Evolutionary conservation across 805 yeast species (phyloP).

Genomic region (Wickerhamiella galacta): DNA sequence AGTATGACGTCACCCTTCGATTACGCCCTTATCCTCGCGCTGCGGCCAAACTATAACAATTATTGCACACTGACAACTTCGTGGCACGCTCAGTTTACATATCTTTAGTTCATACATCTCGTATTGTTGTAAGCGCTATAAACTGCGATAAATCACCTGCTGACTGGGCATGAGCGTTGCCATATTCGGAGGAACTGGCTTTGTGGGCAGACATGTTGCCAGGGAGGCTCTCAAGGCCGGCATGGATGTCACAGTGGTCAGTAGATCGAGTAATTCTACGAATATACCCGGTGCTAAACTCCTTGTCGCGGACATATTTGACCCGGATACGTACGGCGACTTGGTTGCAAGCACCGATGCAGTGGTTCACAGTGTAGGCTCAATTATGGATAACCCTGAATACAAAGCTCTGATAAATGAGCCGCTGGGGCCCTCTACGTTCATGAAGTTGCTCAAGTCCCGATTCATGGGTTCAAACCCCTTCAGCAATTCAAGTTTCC

Average conservation of each 20-base stretch:
- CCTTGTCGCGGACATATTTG: constrained; percentile 51
- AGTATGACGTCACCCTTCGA: too few species aligned
- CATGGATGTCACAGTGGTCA: constrained; percentile 48
- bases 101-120: too few species aligned
- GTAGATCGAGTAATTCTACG: constrained; percentile 31
- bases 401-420: constrained; percentile 37
- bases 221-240: constrained; percentile 49
- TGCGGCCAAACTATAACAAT: too few species aligned
- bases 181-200: constrained; percentile 82
- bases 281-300: constrained; percentile 35
- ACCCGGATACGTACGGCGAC: constrained; percentile 38
- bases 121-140: too few species aligned
- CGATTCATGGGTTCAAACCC: constrained; percentile 43
- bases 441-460: constrained; percentile 5
- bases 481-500: constrained; percentile 26
- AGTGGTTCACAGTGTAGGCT: constrained; percentile 74
- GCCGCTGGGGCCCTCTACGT: constrained; percentile 7
- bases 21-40: too few species aligned
- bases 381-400: constrained; percentile 45
- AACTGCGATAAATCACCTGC: too few species aligned
- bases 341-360: constrained; percentile 35
- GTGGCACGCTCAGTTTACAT: too few species aligned
- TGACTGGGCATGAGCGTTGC: constrained; percentile 31
- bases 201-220: constrained; percentile 49
- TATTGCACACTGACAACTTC: too few species aligned